Conservation (phyloP, 2,329 filamentous ascomycete genomes). For the Escovopsis sp. region DNA sequence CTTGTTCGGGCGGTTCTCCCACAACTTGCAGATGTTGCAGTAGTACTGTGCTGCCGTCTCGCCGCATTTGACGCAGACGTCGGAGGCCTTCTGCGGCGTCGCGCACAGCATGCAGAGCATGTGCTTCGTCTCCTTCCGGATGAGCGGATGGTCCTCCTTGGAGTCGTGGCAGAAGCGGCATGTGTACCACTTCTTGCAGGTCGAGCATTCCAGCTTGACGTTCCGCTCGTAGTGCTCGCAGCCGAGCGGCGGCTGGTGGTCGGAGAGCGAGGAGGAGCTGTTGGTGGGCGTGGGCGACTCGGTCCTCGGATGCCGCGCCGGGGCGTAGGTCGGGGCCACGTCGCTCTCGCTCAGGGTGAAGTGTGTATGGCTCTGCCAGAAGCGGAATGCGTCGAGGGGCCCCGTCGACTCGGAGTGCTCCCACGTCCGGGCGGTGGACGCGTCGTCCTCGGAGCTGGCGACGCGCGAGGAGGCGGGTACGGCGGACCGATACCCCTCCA, state of each 20-base stretch:
- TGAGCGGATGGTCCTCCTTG: slow-evolving; percentile 61
- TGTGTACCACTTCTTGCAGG: slow-evolving; percentile 84
- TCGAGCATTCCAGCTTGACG: slow-evolving; percentile 86
- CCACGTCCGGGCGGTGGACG: slow-evolving; percentile 13
- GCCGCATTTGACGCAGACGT: slow-evolving; percentile 64
- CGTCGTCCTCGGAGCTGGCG: slow-evolving; percentile 8
- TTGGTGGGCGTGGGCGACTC: slow-evolving; percentile 13
- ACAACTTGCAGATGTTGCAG: slow-evolving; percentile 87
- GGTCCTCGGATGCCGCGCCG: slow-evolving; percentile 31
- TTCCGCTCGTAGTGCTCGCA: slow-evolving; percentile 92
- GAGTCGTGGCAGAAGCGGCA: slow-evolving; percentile 91
- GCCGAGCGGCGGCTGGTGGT: slow-evolving; percentile 43
- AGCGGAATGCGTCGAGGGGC: slow-evolving; percentile 39
- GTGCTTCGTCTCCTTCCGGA: slow-evolving; percentile 72
- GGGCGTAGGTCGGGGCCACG: slow-evolving; percentile 51
- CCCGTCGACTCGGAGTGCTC: slow-evolving; percentile 29
- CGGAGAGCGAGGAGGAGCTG: slow-evolving; percentile 9
- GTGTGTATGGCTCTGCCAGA: slow-evolving; percentile 37
- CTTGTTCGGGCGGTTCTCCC: slow-evolving; percentile 85
- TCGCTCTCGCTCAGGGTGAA: slow-evolving; percentile 45
- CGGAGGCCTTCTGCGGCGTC: slow-evolving; percentile 67
- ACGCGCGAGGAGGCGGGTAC: slow-evolving; percentile 8
- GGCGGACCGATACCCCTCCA: slow-evolving; percentile 47
- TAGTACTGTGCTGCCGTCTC: slow-evolving; percentile 77
- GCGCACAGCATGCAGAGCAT: slow-evolving; percentile 97